Conservation (phyloP, 139 green algal species). For the Yamagishiella unicocca region DNA sequence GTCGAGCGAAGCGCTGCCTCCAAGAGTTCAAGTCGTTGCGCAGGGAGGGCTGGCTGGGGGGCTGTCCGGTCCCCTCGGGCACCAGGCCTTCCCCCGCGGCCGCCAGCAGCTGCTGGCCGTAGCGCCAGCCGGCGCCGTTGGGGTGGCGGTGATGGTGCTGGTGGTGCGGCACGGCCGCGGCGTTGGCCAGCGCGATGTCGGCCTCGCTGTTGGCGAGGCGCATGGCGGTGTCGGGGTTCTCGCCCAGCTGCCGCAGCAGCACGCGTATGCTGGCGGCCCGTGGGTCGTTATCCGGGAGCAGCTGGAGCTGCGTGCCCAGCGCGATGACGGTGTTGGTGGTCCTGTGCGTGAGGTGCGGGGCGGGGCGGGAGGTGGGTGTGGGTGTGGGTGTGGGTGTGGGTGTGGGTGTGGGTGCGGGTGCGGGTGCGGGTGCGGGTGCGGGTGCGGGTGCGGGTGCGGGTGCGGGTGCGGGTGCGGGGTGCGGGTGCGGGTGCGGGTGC, state of each 20-base stretch:
- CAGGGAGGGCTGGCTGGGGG: too few relatives aligned
- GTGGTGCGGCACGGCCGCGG: background rate
- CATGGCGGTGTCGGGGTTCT: conserved; percentile 42
- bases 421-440: too few relatives aligned
- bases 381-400: too few relatives aligned
- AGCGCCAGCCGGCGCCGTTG: background rate
- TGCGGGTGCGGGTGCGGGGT: too few relatives aligned
- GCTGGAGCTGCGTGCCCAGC: conserved; percentile 31
- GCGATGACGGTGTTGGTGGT: conserved; percentile 45
- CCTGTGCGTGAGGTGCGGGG: background rate
- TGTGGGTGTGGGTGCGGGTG: too few relatives aligned
- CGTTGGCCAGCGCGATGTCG: background rate
- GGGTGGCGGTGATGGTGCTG: conserved; percentile 12
- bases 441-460: too few relatives aligned
- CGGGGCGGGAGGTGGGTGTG: background rate
- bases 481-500: too few relatives aligned
- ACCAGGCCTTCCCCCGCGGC: background rate
- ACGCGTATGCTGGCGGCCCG: background rate
- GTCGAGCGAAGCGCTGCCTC: background rate
- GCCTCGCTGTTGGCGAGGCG: conserved; percentile 3
- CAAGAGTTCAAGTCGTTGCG: too few relatives aligned
- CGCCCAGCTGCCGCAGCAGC: conserved; percentile 33
- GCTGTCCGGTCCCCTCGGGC: background rate
- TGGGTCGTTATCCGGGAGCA: conserved; percentile 44
- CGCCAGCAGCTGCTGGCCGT: background rate